phyloP scores from a whole-genome alignment of 1,284 basidiomycete genomes.

The Moesziomyces parantarcticus region DNA sequence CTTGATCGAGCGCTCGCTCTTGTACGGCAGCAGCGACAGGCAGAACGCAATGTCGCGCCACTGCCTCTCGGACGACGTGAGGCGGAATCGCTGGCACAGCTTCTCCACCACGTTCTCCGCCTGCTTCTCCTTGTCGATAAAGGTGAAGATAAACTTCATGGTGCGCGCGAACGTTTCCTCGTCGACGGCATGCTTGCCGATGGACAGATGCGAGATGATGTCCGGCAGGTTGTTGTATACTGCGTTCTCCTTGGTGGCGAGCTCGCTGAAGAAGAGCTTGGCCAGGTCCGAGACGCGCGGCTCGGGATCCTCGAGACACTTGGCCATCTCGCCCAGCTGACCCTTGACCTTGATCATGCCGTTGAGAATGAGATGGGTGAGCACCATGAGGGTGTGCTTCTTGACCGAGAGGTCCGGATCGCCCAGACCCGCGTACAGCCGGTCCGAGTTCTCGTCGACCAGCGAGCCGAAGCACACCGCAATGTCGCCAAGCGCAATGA shows the following conservation, averaged over 20 bases:
- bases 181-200: constrained; percentile 91
- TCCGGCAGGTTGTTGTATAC: constrained; percentile 96
- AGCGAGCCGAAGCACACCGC: constrained; percentile 96
- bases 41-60: constrained; percentile 99
- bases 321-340: constrained; percentile 98
- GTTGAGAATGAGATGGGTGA: constrained; percentile 95
- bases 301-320: constrained; percentile 95
- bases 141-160: constrained; percentile 94
- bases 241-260: constrained; percentile 95
- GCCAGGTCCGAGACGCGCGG: constrained; percentile 88
- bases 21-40: constrained; percentile 92
- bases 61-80: constrained; percentile 87
- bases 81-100: constrained; percentile 75
- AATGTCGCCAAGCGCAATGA: constrained; percentile 95
- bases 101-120: constrained; percentile 68
- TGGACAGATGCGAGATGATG: constrained; percentile 78
- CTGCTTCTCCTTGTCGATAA: constrained; percentile 83
- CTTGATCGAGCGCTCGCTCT: constrained; percentile 94
- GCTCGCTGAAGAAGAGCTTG: constrained; percentile 94
- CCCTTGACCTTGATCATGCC: constrained; percentile 99
- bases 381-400: constrained; percentile 99
- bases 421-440: constrained; percentile 90
- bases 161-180: constrained; percentile 91
- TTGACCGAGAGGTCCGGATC: constrained; percentile 90
- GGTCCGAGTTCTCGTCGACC: constrained; percentile 95